A percentile compares a stretch with the other conserved stretches of the same genome.
Conservation (phyloP, 805 yeast genomes). For the Zygotorulaspora florentina region DNA sequence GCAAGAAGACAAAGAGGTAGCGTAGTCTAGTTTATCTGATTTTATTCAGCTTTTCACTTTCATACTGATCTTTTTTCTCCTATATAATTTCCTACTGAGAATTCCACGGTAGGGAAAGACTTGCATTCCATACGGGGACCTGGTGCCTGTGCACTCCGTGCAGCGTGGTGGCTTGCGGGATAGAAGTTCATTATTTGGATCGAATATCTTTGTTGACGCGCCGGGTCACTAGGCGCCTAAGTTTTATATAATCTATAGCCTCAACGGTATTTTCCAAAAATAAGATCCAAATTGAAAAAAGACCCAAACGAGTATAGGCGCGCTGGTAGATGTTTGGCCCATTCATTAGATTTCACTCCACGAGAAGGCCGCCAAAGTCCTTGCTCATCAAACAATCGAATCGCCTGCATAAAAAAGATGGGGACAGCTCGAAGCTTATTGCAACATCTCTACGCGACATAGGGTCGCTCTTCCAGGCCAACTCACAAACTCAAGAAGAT, state of each 20-base stretch:
- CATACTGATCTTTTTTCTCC: neutral
- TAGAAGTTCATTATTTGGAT: too few species aligned
- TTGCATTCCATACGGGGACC: too few species aligned
- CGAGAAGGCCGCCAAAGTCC: conserved; percentile 20
- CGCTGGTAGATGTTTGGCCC: neutral
- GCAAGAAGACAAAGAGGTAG: conserved; percentile 89
- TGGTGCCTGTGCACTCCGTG: too few species aligned
- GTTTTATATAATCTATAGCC: too few species aligned
- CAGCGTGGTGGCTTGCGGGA: too few species aligned
- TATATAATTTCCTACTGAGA: too few species aligned
- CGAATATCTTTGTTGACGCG: too few species aligned
- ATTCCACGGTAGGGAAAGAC: too few species aligned
- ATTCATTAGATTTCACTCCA: conserved; percentile 5
- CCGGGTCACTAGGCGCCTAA: too few species aligned
- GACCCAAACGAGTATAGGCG: too few species aligned
- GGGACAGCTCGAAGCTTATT: conserved; percentile 8
- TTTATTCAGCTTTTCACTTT: neutral
- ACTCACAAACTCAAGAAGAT: conserved; percentile 24
- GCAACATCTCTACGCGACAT: conserved; percentile 26
- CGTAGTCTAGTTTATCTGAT: conserved; percentile 10
- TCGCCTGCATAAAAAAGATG: conserved; percentile 13
- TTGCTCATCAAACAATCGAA: conserved; percentile 22
- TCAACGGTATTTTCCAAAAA: too few species aligned
- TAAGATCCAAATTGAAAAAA: too few species aligned
- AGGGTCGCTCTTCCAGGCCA: conserved; percentile 25